Conservation (phyloP, 2,329 filamentous ascomycete genomes). For the Fusarium sp. region DNA sequence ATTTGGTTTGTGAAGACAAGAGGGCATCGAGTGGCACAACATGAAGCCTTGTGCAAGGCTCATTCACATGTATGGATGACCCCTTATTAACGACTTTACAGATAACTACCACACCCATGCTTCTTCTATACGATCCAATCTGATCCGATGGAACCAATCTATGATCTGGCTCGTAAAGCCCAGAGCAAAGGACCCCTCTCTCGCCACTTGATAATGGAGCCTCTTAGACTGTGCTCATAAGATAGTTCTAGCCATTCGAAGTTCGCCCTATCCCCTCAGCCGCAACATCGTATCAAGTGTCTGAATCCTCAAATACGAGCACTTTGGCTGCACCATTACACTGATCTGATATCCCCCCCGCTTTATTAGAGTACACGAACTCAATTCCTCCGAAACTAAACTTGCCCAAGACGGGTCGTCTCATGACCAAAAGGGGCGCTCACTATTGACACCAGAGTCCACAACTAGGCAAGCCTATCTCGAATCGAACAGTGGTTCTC, state of each 20-base stretch:
- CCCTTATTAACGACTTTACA: constrained; percentile 13
- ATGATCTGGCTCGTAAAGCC: constrained; percentile 8
- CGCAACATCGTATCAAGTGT: constrained; percentile 19
- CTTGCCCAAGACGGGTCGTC: constrained; percentile 2
- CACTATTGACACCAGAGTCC: constrained; percentile 19
- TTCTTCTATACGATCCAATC: constrained; percentile 22
- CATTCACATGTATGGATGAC: neutral
- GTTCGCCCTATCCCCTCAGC: constrained; percentile 16
- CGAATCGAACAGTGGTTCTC: constrained; percentile 5
- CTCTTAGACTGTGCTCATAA: constrained; percentile 15
- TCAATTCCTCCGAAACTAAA: constrained; percentile 19
- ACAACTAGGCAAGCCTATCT: constrained; percentile 4
- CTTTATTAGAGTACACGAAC: constrained; percentile 12
- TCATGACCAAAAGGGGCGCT: constrained; percentile 33
- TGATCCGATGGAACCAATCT: constrained; percentile 25
- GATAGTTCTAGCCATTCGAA: neutral
- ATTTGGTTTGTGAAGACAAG: neutral
- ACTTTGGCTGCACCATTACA: constrained; percentile 18
- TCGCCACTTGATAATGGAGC: neutral
- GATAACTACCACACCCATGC: constrained; percentile 15
- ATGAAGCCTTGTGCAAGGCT: constrained; percentile 4
- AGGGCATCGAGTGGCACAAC: constrained; percentile 12
- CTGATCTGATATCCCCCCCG: constrained; percentile 24
- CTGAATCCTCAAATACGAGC: constrained; percentile 27
- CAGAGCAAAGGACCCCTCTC: neutral